phyloP scores from a whole-genome alignment of 257 asterid genomes.

The Nemophila menziesii region DNA sequence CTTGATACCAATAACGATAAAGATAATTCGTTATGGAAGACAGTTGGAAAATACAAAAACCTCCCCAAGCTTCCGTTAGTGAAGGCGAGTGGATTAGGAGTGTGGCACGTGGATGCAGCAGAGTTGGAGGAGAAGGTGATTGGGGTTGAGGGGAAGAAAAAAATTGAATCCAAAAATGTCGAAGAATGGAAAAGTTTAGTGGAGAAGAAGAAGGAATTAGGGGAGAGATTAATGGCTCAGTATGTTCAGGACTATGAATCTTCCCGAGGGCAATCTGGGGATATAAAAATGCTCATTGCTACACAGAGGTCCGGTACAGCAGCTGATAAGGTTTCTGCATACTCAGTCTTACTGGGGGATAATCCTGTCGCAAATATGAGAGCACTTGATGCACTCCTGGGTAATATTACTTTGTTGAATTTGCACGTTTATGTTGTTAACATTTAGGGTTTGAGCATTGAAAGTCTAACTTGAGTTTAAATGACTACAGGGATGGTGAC shows the following conservation, averaged over 20 bases:
- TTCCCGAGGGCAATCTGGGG: conserved; percentile 73
- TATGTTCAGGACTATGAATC: conserved; percentile 59
- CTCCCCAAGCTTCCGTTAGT: conserved; percentile 74
- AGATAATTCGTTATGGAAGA: conserved; percentile 4
- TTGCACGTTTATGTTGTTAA: neutral
- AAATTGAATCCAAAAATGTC: conserved; percentile 28
- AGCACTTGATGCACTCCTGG: conserved; percentile 71
- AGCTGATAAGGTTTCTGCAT: neutral
- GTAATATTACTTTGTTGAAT: conserved; percentile 23
- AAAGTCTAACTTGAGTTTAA: conserved; percentile 7
- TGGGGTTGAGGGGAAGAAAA: conserved; percentile 29
- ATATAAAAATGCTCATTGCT: conserved; percentile 75
- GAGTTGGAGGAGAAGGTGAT: conserved; percentile 67
- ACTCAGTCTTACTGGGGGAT: conserved; percentile 76
- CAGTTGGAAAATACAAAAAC: conserved; percentile 28
- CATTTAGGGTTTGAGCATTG: too few relatives aligned
- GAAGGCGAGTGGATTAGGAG: conserved; percentile 38
- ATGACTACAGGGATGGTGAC: conserved; percentile 85
- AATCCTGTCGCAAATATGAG: conserved; percentile 78
- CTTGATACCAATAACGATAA: neutral
- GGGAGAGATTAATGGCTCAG: conserved; percentile 72
- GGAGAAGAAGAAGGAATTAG: conserved; percentile 67
- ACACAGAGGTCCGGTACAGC: conserved; percentile 73
- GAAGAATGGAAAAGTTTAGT: conserved; percentile 62
- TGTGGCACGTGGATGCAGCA: conserved; percentile 62